A percentile compares a stretch with the other conserved stretches of the same genome.
Conservation (phyloP, 176 grass and related monocot genomes). For the Oryza australiensis region DNA sequence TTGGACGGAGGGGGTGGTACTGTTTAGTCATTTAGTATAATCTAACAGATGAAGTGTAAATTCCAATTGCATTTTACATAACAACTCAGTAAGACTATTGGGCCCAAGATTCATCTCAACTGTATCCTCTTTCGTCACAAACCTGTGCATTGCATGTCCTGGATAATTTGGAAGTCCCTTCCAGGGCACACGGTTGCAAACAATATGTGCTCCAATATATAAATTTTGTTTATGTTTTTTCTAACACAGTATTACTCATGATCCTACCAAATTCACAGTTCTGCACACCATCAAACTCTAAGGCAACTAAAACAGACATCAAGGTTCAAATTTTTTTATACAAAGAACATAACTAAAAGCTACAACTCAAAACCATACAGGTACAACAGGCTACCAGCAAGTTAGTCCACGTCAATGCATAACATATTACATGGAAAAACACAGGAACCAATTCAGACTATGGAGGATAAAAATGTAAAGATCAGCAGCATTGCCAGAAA, state of each 20-base stretch:
- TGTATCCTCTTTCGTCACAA: slow-evolving; percentile 1
- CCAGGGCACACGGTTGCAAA: background rate
- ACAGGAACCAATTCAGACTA: slow-evolving; percentile 16
- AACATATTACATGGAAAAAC: background rate
- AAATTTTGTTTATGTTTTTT: background rate
- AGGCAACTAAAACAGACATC: slow-evolving; percentile 4
- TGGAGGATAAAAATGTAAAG: slow-evolving; percentile 4
- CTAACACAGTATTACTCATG: background rate
- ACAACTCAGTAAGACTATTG: background rate
- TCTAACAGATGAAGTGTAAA: slow-evolving; percentile 1
- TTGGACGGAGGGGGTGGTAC: too few relatives aligned
- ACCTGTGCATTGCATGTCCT: background rate
- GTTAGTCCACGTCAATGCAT: background rate
- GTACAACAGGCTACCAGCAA: slow-evolving; percentile 17
- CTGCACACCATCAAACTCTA: background rate
- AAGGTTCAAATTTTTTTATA: background rate
- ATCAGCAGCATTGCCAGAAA: slow-evolving; percentile 17
- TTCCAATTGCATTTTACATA: background rate
- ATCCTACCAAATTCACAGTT: slow-evolving; percentile 3
- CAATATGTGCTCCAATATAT: background rate
- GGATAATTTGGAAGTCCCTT: background rate
- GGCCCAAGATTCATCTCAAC: slow-evolving; percentile 11
- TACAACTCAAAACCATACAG: slow-evolving; percentile 6
- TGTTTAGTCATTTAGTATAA: background rate
- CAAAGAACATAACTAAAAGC: slow-evolving; percentile 8